These are phyloP conservation scores for Calycina marina DNA, from an alignment of 2,329 filamentous ascomycete species.

Conservation along the genomic window DNA sequence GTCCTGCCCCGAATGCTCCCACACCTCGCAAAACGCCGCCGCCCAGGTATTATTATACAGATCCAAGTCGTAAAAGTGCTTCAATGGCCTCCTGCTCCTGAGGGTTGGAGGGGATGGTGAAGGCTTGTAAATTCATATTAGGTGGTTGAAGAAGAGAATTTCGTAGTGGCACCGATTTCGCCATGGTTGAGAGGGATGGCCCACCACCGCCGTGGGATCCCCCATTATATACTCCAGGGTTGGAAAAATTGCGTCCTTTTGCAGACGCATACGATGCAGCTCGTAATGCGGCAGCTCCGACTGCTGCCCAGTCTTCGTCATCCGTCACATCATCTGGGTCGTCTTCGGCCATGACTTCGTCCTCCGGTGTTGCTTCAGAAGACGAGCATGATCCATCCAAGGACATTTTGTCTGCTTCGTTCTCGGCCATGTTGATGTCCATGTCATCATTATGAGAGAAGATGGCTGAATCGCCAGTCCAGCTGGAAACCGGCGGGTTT, in stretches of 20 bases:
- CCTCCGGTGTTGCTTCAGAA: constrained; percentile 52
- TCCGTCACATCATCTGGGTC: constrained; percentile 81
- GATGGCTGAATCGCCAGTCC: constrained; percentile 54
- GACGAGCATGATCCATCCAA: constrained; percentile 64
- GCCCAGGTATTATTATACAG: constrained; percentile 42
- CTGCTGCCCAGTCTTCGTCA: constrained; percentile 88
- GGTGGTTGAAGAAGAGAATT: constrained; percentile 27
- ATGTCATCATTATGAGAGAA: constrained; percentile 58
- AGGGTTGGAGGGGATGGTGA: constrained; percentile 35
- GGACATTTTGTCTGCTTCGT: constrained; percentile 94
- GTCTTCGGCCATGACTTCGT: constrained; percentile 50
- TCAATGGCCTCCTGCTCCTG: constrained; percentile 74
- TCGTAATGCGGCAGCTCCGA: constrained; percentile 74
- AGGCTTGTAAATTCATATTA: constrained; percentile 34
- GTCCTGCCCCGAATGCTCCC: constrained; percentile 12
- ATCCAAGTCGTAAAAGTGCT: constrained; percentile 67
- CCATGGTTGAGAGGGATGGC: constrained; percentile 16
- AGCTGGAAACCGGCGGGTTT: constrained; percentile 41
- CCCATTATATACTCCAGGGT: constrained; percentile 33
- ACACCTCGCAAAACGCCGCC: constrained; percentile 1
- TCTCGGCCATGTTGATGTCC: constrained; percentile 55
- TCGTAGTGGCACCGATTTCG: constrained; percentile 20
- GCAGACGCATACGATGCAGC: constrained; percentile 46
- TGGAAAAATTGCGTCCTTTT: constrained; percentile 33
- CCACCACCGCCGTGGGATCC: constrained; percentile 24